Evolutionary conservation across 1,139 yeast species (phyloP), one percentile per base, ranked within the genome.

Genomic region (Protomyces inundatus): DNA sequence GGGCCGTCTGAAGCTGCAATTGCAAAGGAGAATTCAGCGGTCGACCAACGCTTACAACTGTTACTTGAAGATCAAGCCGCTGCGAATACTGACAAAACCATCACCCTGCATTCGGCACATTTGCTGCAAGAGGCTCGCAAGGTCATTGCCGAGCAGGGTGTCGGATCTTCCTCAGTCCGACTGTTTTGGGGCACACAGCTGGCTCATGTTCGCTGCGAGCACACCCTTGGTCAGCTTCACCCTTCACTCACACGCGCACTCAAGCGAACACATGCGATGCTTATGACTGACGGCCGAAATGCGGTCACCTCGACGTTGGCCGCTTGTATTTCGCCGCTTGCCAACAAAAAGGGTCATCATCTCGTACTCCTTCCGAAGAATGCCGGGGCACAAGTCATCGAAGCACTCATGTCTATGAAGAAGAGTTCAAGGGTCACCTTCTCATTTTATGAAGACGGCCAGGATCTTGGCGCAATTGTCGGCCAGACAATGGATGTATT

Each of bases 231-330:
- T 12, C 10, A 36, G 14, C 39, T 58, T 56, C 46, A 33, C 35
- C 30, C 16, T 12, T 58, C 62, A 3, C 14, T 58, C 48, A 45
- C 45, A 10, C 35, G 33, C 6, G 52, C 42, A n/a, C 34, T 58
- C 32, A 50, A 50, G 36, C 10, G 9, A 9, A 16, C 36, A 16
- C 52, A 50, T 16, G 46, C 55, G 6, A 36, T 58, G 23, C 39
- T 58, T 56, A 58, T 58, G 62, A 58, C 62, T 4, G 62, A 58
- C n/a, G 55, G 52, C 34, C 56, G 62, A 14, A 58, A 58, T 39
- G 46, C 62, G 4, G 56, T 52, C 16, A 39, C 62, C 16, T 58
- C 62, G 35, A 58, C 62, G 23, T 23, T 58, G 23, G 62, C 62
- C 23, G 46, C 62, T 33, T 58, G 62, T 23, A 58, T 58, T 23